Evolutionary conservation across 495 filamentous ascomycete species (phyloP), one percentile per base, ranked within the genome.

Genomic region (Penicillium goetzii): DNA sequence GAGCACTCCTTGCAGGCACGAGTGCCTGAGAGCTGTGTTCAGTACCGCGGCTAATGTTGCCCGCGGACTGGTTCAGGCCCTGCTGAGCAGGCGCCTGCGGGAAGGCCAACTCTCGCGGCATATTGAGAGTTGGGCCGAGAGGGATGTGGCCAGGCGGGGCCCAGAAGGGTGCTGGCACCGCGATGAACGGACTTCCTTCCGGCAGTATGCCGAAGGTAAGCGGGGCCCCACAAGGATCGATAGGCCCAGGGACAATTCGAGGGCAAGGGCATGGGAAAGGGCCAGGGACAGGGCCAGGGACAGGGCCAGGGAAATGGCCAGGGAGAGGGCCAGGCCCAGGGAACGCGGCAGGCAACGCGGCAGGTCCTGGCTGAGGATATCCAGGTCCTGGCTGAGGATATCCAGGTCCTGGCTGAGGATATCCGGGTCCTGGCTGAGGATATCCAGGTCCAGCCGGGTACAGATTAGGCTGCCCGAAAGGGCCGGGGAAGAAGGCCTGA

Each of bases 81-180:
- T 58, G 50, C 7, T 53, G 26, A 6, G 12, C 3, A 53, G 30
- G n/a, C 9, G 25, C 30, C 25, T 53, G 17, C 21, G 11, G 14
- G 21, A 12, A 12, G 14, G 32, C 51, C 12, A 15, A 3, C 51
- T 55, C 51, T 12, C 25, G 56, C 26, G 56, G 56, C 26, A 58
- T 41, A 10, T 25, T 58, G n/a, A 58, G 25, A 33, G 23, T 32
- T 33, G 56, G 56, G n/a, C 56, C 56, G 3, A 58, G 38, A 1
- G 40, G 7, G 11, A 58, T n/a, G 10, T 55, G 51, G 6, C 28
- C 51, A 6, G 51, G 51, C 25, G 51, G 51, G 4, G 51, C 51
- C 4, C 14, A 34, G 15, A 26, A 55, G 12, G 4, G 19, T 6
- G 3, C 2, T 2, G 43, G 23, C n/a, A 3, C n/a, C 6, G 23